Evolutionary conservation across 2,329 filamentous ascomycete genomes (phyloP), one percentile per base, ranked within the genome.

Genomic region (Cercospora canescens): DNA sequence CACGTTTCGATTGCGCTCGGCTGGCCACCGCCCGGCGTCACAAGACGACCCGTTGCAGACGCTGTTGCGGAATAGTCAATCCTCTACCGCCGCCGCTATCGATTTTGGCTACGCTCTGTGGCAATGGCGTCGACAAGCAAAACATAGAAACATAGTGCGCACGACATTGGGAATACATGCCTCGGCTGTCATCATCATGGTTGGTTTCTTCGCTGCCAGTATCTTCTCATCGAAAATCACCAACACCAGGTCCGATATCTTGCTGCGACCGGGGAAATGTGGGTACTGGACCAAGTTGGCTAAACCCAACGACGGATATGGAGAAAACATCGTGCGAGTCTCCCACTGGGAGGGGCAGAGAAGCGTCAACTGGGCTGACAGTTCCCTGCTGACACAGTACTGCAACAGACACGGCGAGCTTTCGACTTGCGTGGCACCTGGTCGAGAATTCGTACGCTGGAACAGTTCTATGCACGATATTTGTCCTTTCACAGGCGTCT

Each of bases 151-250:
- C 48, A 14, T 52, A 12, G 16, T 30, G 30, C 50, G 50, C 18
- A 55, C 50, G 50, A 34, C 50, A 55, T n/a, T 55, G 5, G 24
- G 26, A 34, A 14, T 55, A 14, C 30, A 55, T 34, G 50, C 21
- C 16, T 34, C 30, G 50, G 50, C 50, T 16, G n/a, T 55, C 50
- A 55, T 55, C 4, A 55, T 34, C 30, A 55, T 34, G 50, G 24
- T 18, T 55, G 24, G 56, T 16, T 61, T 61, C 59, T 35, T 61
- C 26, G 59, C 32, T 54, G 59, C 59, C 35, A 48, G 59, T 54
- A 26, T 61, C 39, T 61, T 61, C 28, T 61, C 59, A 18, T 37
- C 59, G 4, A 61, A 48, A 35, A 48, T 61, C 45, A 61, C 59
- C 8, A 61, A 61, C 14, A 61, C 39, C 16, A 50, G 59, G 28